Evolutionary conservation across 192 early-diverging fungal genomes (phyloP), one percentile per base, ranked within the genome.

Genomic region (Entomortierella beljakovae): DNA sequence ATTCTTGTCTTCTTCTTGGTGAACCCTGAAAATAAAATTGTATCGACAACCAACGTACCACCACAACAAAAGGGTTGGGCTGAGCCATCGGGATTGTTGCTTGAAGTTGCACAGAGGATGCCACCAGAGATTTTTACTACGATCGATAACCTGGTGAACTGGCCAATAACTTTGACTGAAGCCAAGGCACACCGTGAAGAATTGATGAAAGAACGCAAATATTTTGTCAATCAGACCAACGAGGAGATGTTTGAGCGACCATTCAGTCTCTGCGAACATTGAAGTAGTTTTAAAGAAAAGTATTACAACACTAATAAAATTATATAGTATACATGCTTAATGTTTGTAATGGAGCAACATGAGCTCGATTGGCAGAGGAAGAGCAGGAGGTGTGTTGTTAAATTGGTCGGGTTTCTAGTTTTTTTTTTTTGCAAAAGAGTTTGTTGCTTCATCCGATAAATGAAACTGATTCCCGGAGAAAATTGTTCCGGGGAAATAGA

Each of bases 1-100:
- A 91, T 93, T 42, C 60, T 95, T 5, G 81, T 76, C 8, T 92
- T 94, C 54, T 92, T 93, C 82, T 81, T 94, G 40, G 85, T 95
- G 1, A 81, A 95, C 50, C 93, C 93, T 1, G 56, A 81, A 0
- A 64, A 62, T 8, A 80, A 69, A 16, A 81, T 91, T 25, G 52
- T 84, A 2, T 90, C 88, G 15, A 92, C 90, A 2, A 69, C 71
- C 16, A 33, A 87, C 53, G 88, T 94, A 7, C 89, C 91, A 1
- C 88, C 90, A 31, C 92, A 94, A 80, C 86, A 91, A 69, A 67
- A 70, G 64, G 84, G 66, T 22, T 71, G 70, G 70, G 52, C 54
- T 26, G 31, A 33, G 9, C 26, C 23, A 18, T 38, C 22, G 29
- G 62, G 51, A 6, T 15, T 64, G 10, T 8, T 64, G 33, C 50